phyloP scores from a whole-genome alignment of 192 early-diverging fungal species.

The Entomortierella parvispora region DNA sequence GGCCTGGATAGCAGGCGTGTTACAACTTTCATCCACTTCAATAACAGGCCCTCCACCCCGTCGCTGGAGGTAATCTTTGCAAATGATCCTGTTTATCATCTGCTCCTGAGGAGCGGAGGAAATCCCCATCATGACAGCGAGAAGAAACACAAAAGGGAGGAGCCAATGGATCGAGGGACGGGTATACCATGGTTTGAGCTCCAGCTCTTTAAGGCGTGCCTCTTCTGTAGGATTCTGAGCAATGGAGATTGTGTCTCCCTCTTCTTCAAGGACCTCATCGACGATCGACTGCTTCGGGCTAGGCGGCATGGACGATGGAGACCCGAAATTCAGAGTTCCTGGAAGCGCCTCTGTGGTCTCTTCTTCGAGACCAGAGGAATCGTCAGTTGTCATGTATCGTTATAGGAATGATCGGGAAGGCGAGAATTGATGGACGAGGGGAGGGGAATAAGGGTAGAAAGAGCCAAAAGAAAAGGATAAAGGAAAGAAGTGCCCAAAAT shows the following conservation, averaged over 20 bases:
- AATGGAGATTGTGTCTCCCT: too few relatives aligned
- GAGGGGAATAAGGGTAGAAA: background rate
- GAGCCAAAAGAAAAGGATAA: background rate
- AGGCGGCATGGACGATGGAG: too few relatives aligned
- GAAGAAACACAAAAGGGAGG: background rate
- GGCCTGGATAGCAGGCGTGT: background rate
- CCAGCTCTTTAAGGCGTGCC: background rate
- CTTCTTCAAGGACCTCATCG: too few relatives aligned
- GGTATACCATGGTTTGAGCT: background rate
- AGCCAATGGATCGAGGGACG: slow-evolving; percentile 3
- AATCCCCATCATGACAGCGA: slow-evolving; percentile 1
- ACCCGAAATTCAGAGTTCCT: too few relatives aligned
- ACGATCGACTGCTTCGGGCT: too few relatives aligned
- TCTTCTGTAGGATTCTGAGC: background rate
- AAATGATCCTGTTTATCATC: slow-evolving; percentile 6
- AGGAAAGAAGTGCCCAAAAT: background rate
- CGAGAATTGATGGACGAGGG: too few relatives aligned
- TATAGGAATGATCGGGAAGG: too few relatives aligned
- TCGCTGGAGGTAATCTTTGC: slow-evolving; percentile 7
- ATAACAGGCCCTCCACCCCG: background rate
- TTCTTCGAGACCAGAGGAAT: too few relatives aligned
- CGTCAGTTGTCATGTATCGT: too few relatives aligned
- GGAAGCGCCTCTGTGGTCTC: too few relatives aligned
- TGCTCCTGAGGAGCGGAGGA: background rate
- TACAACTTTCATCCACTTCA: background rate